phyloP scores from a whole-genome alignment of 1,284 basidiomycete species.

The Athelia psychrophila region DNA sequence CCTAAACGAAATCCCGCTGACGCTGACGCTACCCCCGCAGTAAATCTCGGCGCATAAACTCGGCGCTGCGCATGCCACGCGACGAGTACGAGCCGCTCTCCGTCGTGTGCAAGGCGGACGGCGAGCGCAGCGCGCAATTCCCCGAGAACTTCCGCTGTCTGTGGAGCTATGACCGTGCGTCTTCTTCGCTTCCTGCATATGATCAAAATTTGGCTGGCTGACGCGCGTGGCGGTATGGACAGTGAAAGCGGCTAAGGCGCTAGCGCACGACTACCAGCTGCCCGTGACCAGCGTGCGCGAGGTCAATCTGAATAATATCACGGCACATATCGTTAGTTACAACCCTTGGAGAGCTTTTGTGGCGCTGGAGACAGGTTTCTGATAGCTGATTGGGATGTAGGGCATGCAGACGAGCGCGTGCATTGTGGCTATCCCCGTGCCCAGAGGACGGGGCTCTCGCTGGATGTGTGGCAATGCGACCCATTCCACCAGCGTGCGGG shows the following conservation, averaged over 20 bases:
- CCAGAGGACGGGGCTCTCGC: no score
- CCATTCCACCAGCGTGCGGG: no score
- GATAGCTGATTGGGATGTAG: no score
- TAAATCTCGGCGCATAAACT: background rate
- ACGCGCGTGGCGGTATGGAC: no score
- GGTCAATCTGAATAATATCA: slow-evolving; percentile 40
- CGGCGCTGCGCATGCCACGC: background rate
- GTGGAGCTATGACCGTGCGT: background rate
- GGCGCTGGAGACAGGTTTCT: no score
- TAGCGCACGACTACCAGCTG: background rate
- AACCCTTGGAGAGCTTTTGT: no score
- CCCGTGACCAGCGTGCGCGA: slow-evolving; percentile 19
- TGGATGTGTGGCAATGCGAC: no score
- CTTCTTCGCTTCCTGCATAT: background rate
- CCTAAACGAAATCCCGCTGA: background rate
- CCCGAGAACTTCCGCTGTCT: background rate
- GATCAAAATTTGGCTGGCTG: background rate
- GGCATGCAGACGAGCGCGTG: no score
- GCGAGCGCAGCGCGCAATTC: background rate
- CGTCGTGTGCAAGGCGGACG: background rate
- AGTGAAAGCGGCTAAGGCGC: background rate
- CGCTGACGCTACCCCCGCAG: background rate
- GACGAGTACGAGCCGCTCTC: background rate
- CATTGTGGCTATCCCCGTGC: no score
- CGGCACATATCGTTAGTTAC: slow-evolving; percentile 46